These are phyloP conservation scores for Polygonum aviculare DNA, from an alignment of 148 eudicot genomes.

Conservation along the genomic window DNA sequence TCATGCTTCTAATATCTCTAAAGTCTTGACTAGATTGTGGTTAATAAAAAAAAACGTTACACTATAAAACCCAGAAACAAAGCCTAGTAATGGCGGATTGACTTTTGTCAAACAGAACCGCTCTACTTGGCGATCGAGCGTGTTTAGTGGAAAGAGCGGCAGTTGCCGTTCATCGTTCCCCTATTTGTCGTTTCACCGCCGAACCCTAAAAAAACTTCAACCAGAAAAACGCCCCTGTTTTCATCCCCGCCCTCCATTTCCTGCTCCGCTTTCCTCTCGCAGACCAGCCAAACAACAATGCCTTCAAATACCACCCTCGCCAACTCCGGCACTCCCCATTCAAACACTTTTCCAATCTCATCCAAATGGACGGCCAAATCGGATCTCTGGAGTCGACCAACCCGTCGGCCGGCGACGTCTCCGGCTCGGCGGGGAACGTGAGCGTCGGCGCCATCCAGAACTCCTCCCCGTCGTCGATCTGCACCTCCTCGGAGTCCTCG, in stretches of 20 bases:
- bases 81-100: no score
- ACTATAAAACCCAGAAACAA: no score
- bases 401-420: slow-evolving; percentile 28
- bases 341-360: not conserved
- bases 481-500: slow-evolving; percentile 31
- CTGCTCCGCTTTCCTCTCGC: not conserved
- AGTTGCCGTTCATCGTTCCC: not conserved
- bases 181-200: not conserved
- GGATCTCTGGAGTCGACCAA: slow-evolving; percentile 34
- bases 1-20: no score
- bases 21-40: no score
- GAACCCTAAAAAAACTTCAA: not conserved
- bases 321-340: not conserved
- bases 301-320: not conserved
- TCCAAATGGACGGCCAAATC: slow-evolving; percentile 47
- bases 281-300: not conserved
- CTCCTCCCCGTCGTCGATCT: slow-evolving; percentile 12
- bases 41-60: no score
- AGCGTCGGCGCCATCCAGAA: slow-evolving; percentile 17
- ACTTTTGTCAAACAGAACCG: no score
- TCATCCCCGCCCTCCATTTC: not conserved
- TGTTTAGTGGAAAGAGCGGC: not conserved
- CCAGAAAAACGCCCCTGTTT: not conserved
- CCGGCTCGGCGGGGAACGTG: slow-evolving; percentile 26
- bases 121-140: not conserved